phyloP scores from a whole-genome alignment of 495 filamentous ascomycete species.

The Pyronema omphalodes region DNA sequence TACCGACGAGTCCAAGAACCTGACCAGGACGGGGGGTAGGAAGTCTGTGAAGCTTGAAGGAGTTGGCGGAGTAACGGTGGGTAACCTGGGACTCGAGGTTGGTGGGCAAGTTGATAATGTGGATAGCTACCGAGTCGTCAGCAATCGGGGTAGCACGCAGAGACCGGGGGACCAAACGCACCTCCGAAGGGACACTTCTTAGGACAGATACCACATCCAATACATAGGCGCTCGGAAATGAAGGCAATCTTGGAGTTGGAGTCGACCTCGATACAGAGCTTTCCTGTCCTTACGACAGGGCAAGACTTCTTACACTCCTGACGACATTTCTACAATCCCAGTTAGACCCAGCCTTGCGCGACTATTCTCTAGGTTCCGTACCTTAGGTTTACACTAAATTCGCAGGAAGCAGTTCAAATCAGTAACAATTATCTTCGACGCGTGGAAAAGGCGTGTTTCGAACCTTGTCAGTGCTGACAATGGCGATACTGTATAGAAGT shows the following conservation, averaged over 20 bases:
- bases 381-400: constrained; percentile 89
- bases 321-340: constrained; percentile 52
- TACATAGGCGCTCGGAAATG: constrained; percentile 87
- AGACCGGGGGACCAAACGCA: constrained; percentile 1
- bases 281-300: constrained; percentile 92
- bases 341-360: not conserved
- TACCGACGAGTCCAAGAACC: constrained; percentile 91
- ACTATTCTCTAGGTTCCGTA: constrained; percentile 23
- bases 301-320: constrained; percentile 99
- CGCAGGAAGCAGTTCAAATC: constrained; percentile 26
- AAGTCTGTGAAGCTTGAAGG: constrained; percentile 94
- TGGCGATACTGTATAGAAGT: constrained; percentile 60
- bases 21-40: constrained; percentile 90
- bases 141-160: not conserved
- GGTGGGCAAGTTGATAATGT: constrained; percentile 98
- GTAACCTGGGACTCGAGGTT: constrained; percentile 96
- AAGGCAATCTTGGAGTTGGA: constrained; percentile 88
- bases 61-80: constrained; percentile 96
- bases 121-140: constrained; percentile 43
- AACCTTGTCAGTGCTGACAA: constrained; percentile 94
- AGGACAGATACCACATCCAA: constrained; percentile 96
- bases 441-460: constrained; percentile 20
- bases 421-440: constrained; percentile 1
- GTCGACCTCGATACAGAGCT: constrained; percentile 89
- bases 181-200: constrained; percentile 95